Percentiles rank a stretch among this genome's conserved stretches.
Evolutionary conservation across 192 early-diverging fungal genomes (phyloP).

Genomic region (Helicostylum pulchrum): DNA sequence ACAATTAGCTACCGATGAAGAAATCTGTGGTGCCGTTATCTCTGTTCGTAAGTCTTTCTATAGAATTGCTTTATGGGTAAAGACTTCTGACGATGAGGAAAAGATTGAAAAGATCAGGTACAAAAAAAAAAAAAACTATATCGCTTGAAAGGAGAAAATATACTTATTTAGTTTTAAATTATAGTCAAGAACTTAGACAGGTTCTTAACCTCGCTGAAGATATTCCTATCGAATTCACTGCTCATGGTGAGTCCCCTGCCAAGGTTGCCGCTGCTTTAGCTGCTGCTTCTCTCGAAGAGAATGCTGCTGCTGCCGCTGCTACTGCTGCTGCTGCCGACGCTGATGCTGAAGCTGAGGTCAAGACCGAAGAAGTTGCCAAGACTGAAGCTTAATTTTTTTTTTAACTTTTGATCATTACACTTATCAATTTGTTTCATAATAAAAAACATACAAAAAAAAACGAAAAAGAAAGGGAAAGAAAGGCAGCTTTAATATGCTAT

Average conservation of each 20-base stretch:
- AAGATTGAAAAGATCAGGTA: slow-evolving; percentile 54
- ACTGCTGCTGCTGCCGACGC: background rate
- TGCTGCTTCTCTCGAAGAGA: slow-evolving; percentile 6
- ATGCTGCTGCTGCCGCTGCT: background rate
- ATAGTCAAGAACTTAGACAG: slow-evolving; percentile 55
- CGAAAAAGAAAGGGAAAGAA: too few relatives aligned
- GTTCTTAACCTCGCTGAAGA: slow-evolving; percentile 41
- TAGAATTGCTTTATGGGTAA: slow-evolving; percentile 86
- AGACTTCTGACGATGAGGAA: slow-evolving; percentile 50
- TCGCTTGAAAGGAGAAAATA: background rate
- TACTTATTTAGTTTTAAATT: background rate
- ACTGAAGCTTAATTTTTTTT: background rate
- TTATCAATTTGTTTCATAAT: too few relatives aligned
- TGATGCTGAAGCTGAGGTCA: background rate
- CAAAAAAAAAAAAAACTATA: background rate
- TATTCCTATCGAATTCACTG: slow-evolving; percentile 51
- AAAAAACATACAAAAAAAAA: too few relatives aligned
- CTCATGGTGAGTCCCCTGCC: slow-evolving; percentile 47
- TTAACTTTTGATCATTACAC: too few relatives aligned
- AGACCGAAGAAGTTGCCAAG: background rate
- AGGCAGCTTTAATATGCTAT: too few relatives aligned
- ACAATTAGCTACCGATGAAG: slow-evolving; percentile 69
- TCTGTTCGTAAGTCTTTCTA: slow-evolving; percentile 81
- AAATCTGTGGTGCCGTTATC: slow-evolving; percentile 87
- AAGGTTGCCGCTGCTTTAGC: slow-evolving; percentile 1